Base-by-base conservation (phyloP, 1,139 yeast genomes). In the Sugiyamaella paludigena region DNA sequence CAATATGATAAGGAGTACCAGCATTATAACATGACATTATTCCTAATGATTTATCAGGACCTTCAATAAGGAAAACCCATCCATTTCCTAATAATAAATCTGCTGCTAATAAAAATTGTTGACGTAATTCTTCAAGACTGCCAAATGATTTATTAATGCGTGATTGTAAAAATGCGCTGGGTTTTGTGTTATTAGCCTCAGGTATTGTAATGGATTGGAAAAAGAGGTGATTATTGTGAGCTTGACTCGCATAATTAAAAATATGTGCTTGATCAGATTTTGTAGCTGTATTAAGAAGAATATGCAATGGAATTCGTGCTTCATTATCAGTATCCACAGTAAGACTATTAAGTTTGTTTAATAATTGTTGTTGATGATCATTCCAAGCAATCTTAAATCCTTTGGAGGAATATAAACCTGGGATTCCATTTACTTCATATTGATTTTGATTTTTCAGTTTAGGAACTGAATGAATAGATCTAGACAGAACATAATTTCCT, bases 191-290 rank as follows among this genome's bases (percentile, higher is more conserved):
- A 46, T 60, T 58, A 26, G 53, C 45, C 29, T 53, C 57, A 11
- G 60, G 52, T 19, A 52, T 51, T n/a, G 58, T 54, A 51, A 91
- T 75, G 61, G 87, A 86, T 65, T 85, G 83, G 65, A 89, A 81
- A 61, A 86, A 88, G 51, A 92, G 76, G 70, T 92, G 98, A 72
- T 92, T 92, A 71, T 89, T 91, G 71, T 87, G 95, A 1, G 91
- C 84, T 66, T 87, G 96, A 4, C 96, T 86, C 10, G 98, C 97
- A 63, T 77, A 80, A 70, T 89, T 94, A 75, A 84, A 91, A 11
- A 85, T 72, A 51, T 81, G 80, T 36, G 91, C 84, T 60, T 80
- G 80, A 36, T 83, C 80, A 31, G 87, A 76, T 58, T 80, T 81
- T 61, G 80, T 79, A 7, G 94, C 87, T 1, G 95, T 81, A 59